A percentile compares a stretch with the other conserved stretches of the same genome.
phyloP scores from a whole-genome alignment of 2,329 filamentous ascomycete genomes.

The Didymella keratinophila region DNA sequence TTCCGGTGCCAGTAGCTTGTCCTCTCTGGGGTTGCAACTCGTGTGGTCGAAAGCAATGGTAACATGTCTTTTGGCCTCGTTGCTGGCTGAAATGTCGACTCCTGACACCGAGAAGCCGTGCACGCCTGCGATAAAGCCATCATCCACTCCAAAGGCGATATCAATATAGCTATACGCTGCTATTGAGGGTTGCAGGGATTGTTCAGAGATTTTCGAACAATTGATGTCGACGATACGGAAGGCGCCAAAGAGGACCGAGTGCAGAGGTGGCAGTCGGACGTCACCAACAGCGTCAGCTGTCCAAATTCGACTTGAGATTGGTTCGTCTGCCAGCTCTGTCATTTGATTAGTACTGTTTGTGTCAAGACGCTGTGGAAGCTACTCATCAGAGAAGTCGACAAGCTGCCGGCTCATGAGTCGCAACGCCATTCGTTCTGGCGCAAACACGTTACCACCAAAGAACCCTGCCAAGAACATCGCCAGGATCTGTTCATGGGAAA shows the following conservation, averaged over 20 bases:
- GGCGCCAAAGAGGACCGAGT: conserved; percentile 2
- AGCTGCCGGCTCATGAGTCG: neutral
- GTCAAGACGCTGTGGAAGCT: neutral
- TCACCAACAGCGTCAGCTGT: neutral
- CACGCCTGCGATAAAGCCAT: conserved; percentile 13
- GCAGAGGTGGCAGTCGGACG: neutral
- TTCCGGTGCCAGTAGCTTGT: conserved; percentile 9
- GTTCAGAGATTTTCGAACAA: neutral
- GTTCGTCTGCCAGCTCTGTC: neutral
- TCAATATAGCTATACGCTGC: neutral
- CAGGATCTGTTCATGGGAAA: conserved; percentile 8
- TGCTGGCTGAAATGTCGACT: neutral
- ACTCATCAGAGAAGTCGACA: conserved; percentile 2
- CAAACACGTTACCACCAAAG: conserved; percentile 4
- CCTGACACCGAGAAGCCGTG: conserved; percentile 18
- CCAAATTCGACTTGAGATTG: neutral
- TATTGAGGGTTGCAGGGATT: no score
- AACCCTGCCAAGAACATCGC: conserved; percentile 2
- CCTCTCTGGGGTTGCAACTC: conserved; percentile 16
- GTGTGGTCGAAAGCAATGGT: neutral
- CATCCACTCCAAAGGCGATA: conserved; percentile 15
- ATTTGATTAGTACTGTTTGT: neutral
- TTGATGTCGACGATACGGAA: neutral
- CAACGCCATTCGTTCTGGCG: conserved; percentile 1
- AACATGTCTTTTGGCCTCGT: neutral